phyloP scores from a whole-genome alignment of 768 basidiomycete genomes.

The Suillus subluteus region DNA sequence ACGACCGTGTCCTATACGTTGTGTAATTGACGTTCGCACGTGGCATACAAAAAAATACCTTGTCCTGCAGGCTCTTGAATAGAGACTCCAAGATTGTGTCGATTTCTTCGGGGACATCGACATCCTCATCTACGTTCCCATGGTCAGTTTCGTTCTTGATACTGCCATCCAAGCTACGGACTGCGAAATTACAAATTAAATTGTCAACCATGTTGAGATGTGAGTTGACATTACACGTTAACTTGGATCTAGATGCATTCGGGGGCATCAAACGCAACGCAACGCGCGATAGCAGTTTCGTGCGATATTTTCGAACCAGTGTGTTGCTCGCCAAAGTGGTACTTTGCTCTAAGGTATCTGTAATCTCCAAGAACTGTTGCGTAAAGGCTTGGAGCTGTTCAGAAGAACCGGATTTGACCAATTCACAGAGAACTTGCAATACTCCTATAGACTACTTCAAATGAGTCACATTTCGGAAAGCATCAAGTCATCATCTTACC shows the following conservation, averaged over 20 bases:
- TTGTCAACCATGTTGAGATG: background rate
- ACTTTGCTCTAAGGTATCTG: slow-evolving; percentile 44
- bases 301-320: slow-evolving; percentile 65
- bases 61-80: slow-evolving; percentile 78
- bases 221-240: slow-evolving; percentile 5
- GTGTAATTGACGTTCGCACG: background rate
- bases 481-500: slow-evolving; percentile 41
- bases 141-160: slow-evolving; percentile 15
- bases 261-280: slow-evolving; percentile 66
- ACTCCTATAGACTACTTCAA: slow-evolving; percentile 62
- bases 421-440: slow-evolving; percentile 71
- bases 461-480: slow-evolving; percentile 9
- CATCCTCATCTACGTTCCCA: slow-evolving; percentile 32
- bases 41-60: slow-evolving; percentile 46
- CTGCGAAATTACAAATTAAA: slow-evolving; percentile 16
- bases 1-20: slow-evolving; percentile 83
- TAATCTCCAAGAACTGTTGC: slow-evolving; percentile 49
- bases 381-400: slow-evolving; percentile 52
- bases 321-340: slow-evolving; percentile 56
- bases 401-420: slow-evolving; percentile 64
- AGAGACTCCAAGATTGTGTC: slow-evolving; percentile 76
- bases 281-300: slow-evolving; percentile 70
- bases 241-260: slow-evolving; percentile 30
- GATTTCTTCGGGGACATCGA: slow-evolving; percentile 78
- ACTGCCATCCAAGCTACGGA: slow-evolving; percentile 27